phyloP scores from a whole-genome alignment of 306 rosid species.

The Vigna unguiculata region DNA sequence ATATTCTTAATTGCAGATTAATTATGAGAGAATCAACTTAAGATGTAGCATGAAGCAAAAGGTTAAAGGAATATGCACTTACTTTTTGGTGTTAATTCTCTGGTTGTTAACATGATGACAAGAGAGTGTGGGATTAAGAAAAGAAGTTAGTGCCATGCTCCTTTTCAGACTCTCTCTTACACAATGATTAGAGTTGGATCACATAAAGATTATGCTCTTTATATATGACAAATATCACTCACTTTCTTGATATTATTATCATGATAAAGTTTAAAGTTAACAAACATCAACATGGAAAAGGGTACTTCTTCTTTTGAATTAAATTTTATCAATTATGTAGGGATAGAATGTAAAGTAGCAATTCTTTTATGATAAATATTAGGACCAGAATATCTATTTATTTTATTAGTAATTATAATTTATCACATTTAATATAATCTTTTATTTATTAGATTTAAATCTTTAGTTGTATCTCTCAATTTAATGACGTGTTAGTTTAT shows the following conservation, averaged over 20 bases:
- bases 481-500: no score
- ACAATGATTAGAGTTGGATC: conserved; percentile 30
- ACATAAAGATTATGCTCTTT: conserved; percentile 13
- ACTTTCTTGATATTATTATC: background rate
- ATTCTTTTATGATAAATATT: no score
- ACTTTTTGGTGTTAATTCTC: conserved; percentile 9
- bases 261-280: background rate
- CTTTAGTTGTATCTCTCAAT: no score
- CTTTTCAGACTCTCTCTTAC: conserved; percentile 22
- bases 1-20: conserved; percentile 27
- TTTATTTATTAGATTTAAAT: no score
- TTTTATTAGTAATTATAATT: no score
- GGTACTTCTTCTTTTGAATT: background rate
- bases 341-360: no score
- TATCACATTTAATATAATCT: no score
- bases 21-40: conserved; percentile 21
- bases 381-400: no score
- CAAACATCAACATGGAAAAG: background rate
- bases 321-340: background rate
- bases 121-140: conserved; percentile 9
- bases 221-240: background rate
- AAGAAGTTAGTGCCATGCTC: conserved; percentile 29
- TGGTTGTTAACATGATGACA: conserved; percentile 38
- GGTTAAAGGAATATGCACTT: conserved; percentile 6
- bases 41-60: background rate